A percentile compares a stretch with the other conserved stretches of the same genome.
phyloP scores from a whole-genome alignment of 345 rosid species.

The Arabis alpina region DNA sequence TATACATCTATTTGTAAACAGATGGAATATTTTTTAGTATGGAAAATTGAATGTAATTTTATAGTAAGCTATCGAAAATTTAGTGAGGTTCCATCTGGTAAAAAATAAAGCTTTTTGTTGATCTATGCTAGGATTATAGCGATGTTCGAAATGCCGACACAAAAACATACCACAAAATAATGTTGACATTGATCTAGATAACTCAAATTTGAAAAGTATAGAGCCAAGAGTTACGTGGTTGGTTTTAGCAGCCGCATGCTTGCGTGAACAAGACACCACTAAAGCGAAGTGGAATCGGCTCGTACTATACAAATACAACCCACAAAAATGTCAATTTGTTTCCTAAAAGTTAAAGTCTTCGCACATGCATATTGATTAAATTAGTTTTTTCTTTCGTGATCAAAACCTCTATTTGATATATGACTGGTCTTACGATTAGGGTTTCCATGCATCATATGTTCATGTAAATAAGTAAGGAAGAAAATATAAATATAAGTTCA shows the following conservation, averaged over 20 bases:
- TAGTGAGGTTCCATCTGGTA: not conserved
- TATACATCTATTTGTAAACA: too few relatives aligned
- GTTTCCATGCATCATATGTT: constrained; percentile 18
- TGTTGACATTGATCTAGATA: not conserved
- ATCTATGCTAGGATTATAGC: constrained; percentile 4
- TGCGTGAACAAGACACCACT: constrained; percentile 38
- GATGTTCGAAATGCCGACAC: not conserved
- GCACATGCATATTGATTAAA: constrained; percentile 27
- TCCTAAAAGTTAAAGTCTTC: constrained; percentile 1
- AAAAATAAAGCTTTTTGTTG: not conserved
- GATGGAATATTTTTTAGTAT: not conserved
- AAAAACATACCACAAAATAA: not conserved
- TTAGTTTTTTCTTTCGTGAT: not conserved
- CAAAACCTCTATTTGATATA: constrained; percentile 8
- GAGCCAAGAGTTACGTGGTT: constrained; percentile 19
- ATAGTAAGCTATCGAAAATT: not conserved
- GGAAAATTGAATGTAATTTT: not conserved
- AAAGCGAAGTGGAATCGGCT: constrained; percentile 27
- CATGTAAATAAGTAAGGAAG: constrained; percentile 9
- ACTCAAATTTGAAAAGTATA: constrained; percentile 3
- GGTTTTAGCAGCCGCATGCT: constrained; percentile 26
- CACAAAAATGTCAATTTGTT: constrained; percentile 15
- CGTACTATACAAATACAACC: constrained; percentile 9
- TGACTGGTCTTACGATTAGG: not conserved
- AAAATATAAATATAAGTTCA: not conserved